Conservation (phyloP, 108 stramenopile species). For the Asterionellopsis glacialis region DNA sequence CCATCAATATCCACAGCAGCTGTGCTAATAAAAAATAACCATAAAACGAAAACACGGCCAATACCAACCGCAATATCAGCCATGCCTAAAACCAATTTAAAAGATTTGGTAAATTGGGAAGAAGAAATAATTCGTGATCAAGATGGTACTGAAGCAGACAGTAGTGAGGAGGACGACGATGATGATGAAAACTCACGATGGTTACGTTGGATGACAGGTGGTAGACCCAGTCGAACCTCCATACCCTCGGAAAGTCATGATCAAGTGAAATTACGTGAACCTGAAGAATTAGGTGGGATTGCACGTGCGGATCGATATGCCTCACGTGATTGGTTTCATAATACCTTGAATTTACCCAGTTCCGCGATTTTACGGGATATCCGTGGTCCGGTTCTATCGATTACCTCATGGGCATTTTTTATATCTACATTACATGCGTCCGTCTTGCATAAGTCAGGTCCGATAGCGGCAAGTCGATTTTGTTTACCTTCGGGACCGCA, state of each 20-base stretch:
- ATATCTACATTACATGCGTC: constrained; percentile 51
- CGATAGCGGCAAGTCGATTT: constrained; percentile 32
- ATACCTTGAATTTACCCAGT: constrained; percentile 75
- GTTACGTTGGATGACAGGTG: constrained; percentile 38
- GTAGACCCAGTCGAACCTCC: constrained; percentile 12
- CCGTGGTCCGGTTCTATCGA: constrained; percentile 51
- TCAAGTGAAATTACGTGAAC: constrained; percentile 33
- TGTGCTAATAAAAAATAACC: too few species aligned
- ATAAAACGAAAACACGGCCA: too few species aligned
- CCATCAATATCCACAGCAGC: too few species aligned
- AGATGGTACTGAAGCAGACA: too few species aligned
- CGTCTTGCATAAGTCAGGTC: constrained; percentile 19
- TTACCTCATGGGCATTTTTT: constrained; percentile 59
- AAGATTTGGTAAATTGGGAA: too few species aligned
- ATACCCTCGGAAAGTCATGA: constrained; percentile 13
- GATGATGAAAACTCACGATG: constrained; percentile 10
- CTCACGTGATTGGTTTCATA: constrained; percentile 84
- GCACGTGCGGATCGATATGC: constrained; percentile 49
- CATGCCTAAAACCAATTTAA: too few species aligned
- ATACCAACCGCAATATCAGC: too few species aligned
- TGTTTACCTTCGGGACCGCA: constrained; percentile 46
- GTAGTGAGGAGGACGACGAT: too few species aligned
- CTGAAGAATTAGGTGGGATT: constrained; percentile 48
- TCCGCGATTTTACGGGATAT: constrained; percentile 80
- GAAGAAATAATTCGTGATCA: too few species aligned